These are phyloP conservation scores for Gossypium laxum DNA, from an alignment of 441 rosid species.

Conservation along the genomic window DNA sequence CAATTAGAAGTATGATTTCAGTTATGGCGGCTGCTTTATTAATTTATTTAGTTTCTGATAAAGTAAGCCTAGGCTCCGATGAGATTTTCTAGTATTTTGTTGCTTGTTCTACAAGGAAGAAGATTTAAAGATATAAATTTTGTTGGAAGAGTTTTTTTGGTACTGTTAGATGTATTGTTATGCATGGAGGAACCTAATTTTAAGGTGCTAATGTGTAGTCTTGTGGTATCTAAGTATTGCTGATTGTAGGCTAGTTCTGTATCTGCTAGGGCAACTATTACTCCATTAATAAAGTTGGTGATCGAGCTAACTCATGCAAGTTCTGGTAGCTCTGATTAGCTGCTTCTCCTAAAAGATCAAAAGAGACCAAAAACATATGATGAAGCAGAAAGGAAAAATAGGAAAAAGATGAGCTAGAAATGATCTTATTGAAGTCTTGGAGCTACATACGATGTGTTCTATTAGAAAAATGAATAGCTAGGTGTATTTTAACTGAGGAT, in stretches of 20 bases:
- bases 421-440: neutral
- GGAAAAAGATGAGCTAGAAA: neutral
- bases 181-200: slow-evolving; percentile 1
- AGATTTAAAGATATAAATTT: slow-evolving; percentile 5
- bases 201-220: slow-evolving; percentile 1
- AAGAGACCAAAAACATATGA: neutral
- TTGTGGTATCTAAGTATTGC: neutral
- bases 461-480: neutral
- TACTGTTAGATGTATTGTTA: neutral
- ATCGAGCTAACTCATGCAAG: neutral
- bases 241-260: neutral
- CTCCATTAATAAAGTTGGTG: neutral
- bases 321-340: neutral
- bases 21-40: neutral
- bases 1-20: slow-evolving; percentile 10
- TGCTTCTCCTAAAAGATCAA: neutral
- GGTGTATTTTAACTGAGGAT: neutral
- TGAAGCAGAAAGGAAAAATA: slow-evolving; percentile 3
- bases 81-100: slow-evolving; percentile 4
- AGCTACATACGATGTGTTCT: neutral
- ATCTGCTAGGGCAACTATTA: neutral
- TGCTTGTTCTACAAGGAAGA: slow-evolving; percentile 2
- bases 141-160: slow-evolving; percentile 3
- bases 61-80: neutral
- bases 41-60: neutral